Percentiles rank a stretch among this genome's conserved stretches.
Evolutionary conservation across 192 early-diverging fungal species (phyloP).

Genomic region (Pecoramyces ruminantium): DNA sequence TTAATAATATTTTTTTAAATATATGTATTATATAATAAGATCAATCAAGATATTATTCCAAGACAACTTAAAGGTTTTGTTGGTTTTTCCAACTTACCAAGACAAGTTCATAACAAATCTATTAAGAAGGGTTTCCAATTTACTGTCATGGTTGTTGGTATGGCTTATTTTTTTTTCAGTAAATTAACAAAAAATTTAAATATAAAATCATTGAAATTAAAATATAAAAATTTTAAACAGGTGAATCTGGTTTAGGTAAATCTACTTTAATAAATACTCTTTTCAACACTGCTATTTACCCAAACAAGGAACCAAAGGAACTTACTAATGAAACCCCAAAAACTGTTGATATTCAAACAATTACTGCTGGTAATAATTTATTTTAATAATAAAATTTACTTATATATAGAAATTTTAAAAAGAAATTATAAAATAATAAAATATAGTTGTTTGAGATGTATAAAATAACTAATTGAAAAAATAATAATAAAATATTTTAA

Average conservation of each 20-base stretch:
- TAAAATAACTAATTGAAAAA: no score
- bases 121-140: slow-evolving; percentile 83
- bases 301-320: slow-evolving; percentile 55
- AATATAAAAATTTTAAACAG: no score
- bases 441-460: no score
- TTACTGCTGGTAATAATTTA: slow-evolving; percentile 25
- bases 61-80: neutral
- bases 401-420: no score
- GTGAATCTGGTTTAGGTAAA: slow-evolving; percentile 89
- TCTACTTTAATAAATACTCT: slow-evolving; percentile 98
- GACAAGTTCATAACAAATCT: neutral
- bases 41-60: neutral
- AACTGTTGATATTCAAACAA: slow-evolving; percentile 61
- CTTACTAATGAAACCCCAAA: slow-evolving; percentile 48
- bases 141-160: slow-evolving; percentile 44
- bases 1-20: no score
- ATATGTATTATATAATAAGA: neutral
- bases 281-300: slow-evolving; percentile 76
- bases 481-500: no score
- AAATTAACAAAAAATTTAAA: no score
- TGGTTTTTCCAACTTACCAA: neutral
- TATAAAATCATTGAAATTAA: no score
- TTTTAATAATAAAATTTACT: neutral
- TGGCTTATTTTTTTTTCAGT: no score
- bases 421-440: no score